A percentile compares a stretch with the other conserved stretches of the same genome.
Evolutionary conservation across 179 eudicot species (phyloP).

Genomic region (Amaranthus tricolor): DNA sequence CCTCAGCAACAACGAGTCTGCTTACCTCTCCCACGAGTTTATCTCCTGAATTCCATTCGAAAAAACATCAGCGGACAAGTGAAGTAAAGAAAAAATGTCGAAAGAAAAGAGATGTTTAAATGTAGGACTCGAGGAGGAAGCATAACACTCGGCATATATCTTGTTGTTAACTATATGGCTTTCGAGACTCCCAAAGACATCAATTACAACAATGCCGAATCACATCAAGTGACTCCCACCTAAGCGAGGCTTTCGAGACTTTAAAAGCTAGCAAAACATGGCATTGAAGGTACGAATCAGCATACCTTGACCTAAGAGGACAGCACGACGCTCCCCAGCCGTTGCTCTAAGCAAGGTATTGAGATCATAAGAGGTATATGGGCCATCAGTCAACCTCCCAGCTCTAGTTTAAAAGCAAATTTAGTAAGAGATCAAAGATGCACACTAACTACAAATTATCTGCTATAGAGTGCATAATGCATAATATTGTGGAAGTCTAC

Average conservation of each 20-base stretch:
- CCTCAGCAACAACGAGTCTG: slow-evolving; percentile 95
- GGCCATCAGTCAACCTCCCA: slow-evolving; percentile 96
- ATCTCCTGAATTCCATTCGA: slow-evolving; percentile 54
- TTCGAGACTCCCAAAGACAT: too few species aligned
- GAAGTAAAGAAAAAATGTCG: not conserved
- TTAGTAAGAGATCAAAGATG: not conserved
- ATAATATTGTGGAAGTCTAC: not conserved
- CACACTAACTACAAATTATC: not conserved
- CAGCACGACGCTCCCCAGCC: slow-evolving; percentile 96
- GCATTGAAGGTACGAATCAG: not conserved
- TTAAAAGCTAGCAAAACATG: too few species aligned
- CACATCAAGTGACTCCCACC: too few species aligned
- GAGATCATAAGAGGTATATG: slow-evolving; percentile 96
- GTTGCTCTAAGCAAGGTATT: slow-evolving; percentile 91
- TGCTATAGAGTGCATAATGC: not conserved
- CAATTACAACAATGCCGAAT: too few species aligned
- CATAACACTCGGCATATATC: not conserved
- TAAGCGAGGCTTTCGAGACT: not conserved
- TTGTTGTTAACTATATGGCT: not conserved
- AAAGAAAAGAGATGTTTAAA: not conserved
- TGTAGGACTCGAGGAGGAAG: not conserved
- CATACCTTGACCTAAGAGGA: slow-evolving; percentile 81
- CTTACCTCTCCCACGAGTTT: slow-evolving; percentile 95
- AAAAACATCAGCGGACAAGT: not conserved
- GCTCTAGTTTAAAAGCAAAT: slow-evolving; percentile 39